Evolutionary conservation across 805 yeast species (phyloP), one percentile per base, ranked within the genome.

Genomic region (Candida yuanshanica): DNA sequence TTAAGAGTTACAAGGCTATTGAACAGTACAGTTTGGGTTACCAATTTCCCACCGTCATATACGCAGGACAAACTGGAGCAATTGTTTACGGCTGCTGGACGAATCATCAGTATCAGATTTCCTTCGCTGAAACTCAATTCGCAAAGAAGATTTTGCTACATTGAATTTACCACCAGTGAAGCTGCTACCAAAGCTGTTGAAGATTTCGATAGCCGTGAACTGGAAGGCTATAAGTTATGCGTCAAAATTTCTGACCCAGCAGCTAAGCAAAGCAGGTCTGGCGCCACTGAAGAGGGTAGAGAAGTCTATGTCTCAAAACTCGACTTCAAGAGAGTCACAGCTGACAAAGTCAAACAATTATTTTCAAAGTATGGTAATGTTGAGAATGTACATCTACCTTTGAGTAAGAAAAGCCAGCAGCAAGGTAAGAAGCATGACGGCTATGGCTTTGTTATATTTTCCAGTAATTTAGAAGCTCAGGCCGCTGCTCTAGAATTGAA

Each of bases 81-180:
- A 0, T 17, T 74, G 10, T 79, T 85, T 52, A 42, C 54, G 0
- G 35, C 58, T 2, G 53, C 51, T 32, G 79, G 80, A 0, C 46
- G 60, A 2, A 54, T 79, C 4, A 45, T 75, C 2, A 71, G 75
- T 38, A 62, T 81, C 1, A 63, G 95, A 38, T 65, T 84, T 25
- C 95, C 95, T 0, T 73, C 85, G 0, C 70, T 80, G 43, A 69
- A 68, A 35, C 69, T 62, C 36, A 75, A 75, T 49, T 56, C 75
- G 5, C 70, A 71, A 23, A 68, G 93, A 42, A 58, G 95, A 23
- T 87, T 87, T 54, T 84, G 91, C 47, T 87, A 86, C 53, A 68
- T 83, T 13, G 93, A 84, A 50, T 79, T 63, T 48, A 41, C 59
- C 0, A 53, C 64, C 5, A 41, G 71, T 0, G 64, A 65, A n/a